phyloP scores from a whole-genome alignment of 2,329 filamentous ascomycete genomes.

The Onygenales sp. region DNA sequence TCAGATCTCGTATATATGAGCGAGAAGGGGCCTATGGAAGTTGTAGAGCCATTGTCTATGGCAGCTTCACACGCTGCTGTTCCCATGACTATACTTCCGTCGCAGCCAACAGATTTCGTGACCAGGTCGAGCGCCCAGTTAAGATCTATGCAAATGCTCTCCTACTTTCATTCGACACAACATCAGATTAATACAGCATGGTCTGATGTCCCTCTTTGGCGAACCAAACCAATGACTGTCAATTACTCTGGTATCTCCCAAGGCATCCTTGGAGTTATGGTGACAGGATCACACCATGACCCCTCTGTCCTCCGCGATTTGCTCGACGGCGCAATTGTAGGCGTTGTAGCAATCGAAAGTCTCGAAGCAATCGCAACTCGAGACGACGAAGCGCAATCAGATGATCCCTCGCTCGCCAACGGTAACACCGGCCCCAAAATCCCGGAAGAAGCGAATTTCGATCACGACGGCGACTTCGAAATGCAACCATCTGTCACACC shows the following conservation, averaged over 20 bases:
- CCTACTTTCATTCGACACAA: constrained; percentile 47
- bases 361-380: constrained; percentile 19
- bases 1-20: constrained; percentile 47
- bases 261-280: constrained; percentile 43
- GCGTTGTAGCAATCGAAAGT: constrained; percentile 42
- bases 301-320: constrained; percentile 40
- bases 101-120: constrained; percentile 34
- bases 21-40: constrained; percentile 37
- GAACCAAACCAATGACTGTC: constrained; percentile 39
- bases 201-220: constrained; percentile 37
- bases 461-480: constrained; percentile 4
- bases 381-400: background rate
- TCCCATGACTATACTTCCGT: constrained; percentile 37
- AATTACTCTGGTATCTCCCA: constrained; percentile 36
- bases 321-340: constrained; percentile 46
- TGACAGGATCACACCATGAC: constrained; percentile 41
- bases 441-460: background rate
- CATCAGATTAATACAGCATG: constrained; percentile 29
- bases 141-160: constrained; percentile 50
- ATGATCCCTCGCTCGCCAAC: background rate
- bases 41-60: constrained; percentile 31
- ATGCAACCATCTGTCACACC: constrained; percentile 15
- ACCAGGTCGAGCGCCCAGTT: constrained; percentile 42
- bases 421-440: background rate
- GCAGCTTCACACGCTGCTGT: constrained; percentile 25